Percentiles rank a stretch among this genome's conserved stretches.
These are phyloP conservation scores for Blastobotrys ciferrii DNA, from an alignment of 1,139 yeast genomes.

Conservation along the genomic window DNA sequence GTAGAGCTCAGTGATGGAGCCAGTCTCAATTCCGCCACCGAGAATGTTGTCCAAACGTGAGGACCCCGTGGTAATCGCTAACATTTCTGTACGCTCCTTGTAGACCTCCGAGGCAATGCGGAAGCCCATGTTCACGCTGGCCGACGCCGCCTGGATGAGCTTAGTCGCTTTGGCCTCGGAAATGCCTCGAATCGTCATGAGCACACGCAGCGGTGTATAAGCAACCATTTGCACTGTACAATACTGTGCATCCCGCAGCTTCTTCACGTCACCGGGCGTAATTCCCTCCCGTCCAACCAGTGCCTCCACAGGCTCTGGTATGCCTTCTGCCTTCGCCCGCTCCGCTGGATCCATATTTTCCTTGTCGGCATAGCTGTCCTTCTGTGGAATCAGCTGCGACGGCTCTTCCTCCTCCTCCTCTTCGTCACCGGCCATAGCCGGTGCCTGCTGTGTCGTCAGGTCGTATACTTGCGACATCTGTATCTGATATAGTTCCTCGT, in stretches of 20 bases:
- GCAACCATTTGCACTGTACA: conserved; percentile 93
- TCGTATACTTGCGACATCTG: conserved; percentile 7
- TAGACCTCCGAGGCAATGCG: conserved; percentile 97
- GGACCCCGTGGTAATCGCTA: conserved; percentile 93
- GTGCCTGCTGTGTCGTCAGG: conserved; percentile 2
- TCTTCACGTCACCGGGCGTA: conserved; percentile 71
- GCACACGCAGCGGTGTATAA: conserved; percentile 78
- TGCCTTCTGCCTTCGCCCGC: conserved; percentile 16
- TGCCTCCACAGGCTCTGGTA: conserved; percentile 17
- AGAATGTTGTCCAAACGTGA: conserved; percentile 87
- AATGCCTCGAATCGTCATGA: conserved; percentile 81
- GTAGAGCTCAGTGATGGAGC: conserved; percentile 92
- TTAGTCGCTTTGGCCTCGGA: conserved; percentile 95
- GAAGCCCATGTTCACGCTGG: conserved; percentile 92
- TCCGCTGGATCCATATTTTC: conserved; percentile 15
- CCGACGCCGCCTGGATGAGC: conserved; percentile 76
- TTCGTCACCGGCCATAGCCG: neutral
- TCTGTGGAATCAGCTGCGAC: conserved; percentile 6
- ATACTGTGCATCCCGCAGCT: conserved; percentile 77
- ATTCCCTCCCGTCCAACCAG: conserved; percentile 52
- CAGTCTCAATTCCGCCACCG: conserved; percentile 98
- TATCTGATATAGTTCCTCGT: too few species aligned
- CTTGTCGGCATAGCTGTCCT: neutral
- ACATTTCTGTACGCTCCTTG: conserved; percentile 82
- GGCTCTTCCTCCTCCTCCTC: conserved; percentile 4